These are phyloP conservation scores for Oryza glumipatula DNA, from an alignment of 176 grass and related monocot genomes.

Conservation along the genomic window DNA sequence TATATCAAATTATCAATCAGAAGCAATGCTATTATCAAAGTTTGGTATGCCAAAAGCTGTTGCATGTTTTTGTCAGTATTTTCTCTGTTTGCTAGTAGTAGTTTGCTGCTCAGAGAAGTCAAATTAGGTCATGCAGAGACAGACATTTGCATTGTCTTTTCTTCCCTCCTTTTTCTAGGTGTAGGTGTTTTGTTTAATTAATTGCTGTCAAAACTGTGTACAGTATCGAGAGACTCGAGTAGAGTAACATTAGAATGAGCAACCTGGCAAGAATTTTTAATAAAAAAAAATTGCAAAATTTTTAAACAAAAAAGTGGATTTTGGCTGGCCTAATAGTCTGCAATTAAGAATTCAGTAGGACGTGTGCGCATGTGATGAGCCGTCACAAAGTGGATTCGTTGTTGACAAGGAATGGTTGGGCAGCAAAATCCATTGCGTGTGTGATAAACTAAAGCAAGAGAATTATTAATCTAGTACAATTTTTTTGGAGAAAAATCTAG, in stretches of 20 bases:
- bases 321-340: conserved; percentile 19
- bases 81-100: not conserved
- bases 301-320: conserved; percentile 14
- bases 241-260: not conserved
- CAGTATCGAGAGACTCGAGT: not conserved
- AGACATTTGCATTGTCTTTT: not conserved
- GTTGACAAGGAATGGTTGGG: conserved; percentile 18
- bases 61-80: not conserved
- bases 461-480: not conserved
- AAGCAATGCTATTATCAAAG: not conserved
- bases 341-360: not conserved
- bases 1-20: not conserved
- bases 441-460: conserved; percentile 14
- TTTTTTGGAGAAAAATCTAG: not conserved
- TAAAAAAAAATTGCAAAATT: not conserved
- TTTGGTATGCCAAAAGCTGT: not conserved
- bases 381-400: conserved; percentile 33
- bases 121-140: conserved; percentile 23
- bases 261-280: not conserved
- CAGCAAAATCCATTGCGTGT: not conserved
- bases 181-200: not conserved
- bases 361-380: conserved; percentile 19
- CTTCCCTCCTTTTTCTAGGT: not conserved
- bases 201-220: not conserved
- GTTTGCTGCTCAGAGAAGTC: not conserved